Base-by-base conservation (phyloP, 345 rosid genomes). In the Cardamine chenopodiifolia region DNA sequence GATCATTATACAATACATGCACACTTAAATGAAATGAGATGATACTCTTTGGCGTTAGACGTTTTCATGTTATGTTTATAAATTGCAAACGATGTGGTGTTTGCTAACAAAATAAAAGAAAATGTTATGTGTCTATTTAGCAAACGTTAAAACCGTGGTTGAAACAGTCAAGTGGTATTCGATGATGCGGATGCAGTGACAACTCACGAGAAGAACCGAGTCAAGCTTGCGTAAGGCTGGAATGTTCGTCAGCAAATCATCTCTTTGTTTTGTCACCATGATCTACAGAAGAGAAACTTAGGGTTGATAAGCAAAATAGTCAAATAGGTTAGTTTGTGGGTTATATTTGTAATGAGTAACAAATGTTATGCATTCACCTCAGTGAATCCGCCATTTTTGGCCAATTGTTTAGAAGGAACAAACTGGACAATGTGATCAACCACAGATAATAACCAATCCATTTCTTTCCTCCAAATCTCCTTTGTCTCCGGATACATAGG, bases 201-300 rank as follows among this genome's bases (percentile, higher is more conserved):
- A 50, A 81, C 91, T 77, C 69, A 94, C 98, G 17, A 90, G 76
- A 62, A 91, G 93, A 84, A 91, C 82, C 15, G 91, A 81, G 66
- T 91, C 98, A 9, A 94, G 98, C 82, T 90, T 88, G 68, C 90
- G 88, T 48, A 94, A 73, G 12, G 92, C 97, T 14, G 98, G 97
- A 53, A 94, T 85, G 78, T 88, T 87, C 74, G 86, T 77, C 7
- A 81, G 87, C 68, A 94, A 80, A 82, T 94, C 97, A 17, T 75
- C 84, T 84, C 98, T 84, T 80, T 94, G 98, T 72, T 81, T 79
- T 1, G 97, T 91, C 52, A 86, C 82, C 98, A 94, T 94, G 65
- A 94, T 85, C 98, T 94, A 64, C 73, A 66, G 12, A 39, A 52
- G 0, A 40, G 13, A 42, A 49, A 47, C 32, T 13, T 2, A 39